These are phyloP conservation scores for Phalaenopsis aphrodite DNA, from an alignment of 106 monocot species.

Conservation along the genomic window DNA sequence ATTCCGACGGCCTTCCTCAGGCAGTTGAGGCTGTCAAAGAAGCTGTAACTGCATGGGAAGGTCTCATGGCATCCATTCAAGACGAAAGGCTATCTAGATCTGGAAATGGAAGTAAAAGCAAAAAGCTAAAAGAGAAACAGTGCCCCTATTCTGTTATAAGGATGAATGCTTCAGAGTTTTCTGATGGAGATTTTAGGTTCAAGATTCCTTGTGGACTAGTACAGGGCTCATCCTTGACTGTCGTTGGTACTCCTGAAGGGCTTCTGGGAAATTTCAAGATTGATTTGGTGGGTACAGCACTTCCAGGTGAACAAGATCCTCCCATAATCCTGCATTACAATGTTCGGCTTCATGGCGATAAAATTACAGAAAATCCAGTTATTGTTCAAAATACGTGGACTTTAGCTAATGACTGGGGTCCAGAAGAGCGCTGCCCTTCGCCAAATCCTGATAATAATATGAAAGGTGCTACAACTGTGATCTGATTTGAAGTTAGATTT, in stretches of 20 bases:
- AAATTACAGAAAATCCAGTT: slow-evolving; percentile 79
- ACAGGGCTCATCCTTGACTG: slow-evolving; percentile 86
- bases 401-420: slow-evolving; percentile 72
- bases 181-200: slow-evolving; percentile 29
- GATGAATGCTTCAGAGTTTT: slow-evolving; percentile 73
- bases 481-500: slow-evolving; percentile 1
- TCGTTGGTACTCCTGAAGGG: slow-evolving; percentile 78
- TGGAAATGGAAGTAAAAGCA: slow-evolving; percentile 31
- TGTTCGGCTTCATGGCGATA: slow-evolving; percentile 89
- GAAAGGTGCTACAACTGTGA: slow-evolving; percentile 42
- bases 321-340: slow-evolving; percentile 86
- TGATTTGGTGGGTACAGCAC: slow-evolving; percentile 63
- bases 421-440: slow-evolving; percentile 81
- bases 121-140: slow-evolving; percentile 53
- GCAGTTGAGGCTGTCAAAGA: slow-evolving; percentile 79
- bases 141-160: slow-evolving; percentile 83
- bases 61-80: slow-evolving; percentile 54
- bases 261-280: slow-evolving; percentile 74
- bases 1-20: slow-evolving; percentile 46
- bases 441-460: slow-evolving; percentile 32
- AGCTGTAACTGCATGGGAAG: slow-evolving; percentile 63
- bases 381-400: slow-evolving; percentile 99
- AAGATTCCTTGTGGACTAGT: slow-evolving; percentile 93
- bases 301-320: slow-evolving; percentile 85
- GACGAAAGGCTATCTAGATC: slow-evolving; percentile 30